A percentile compares a stretch with the other conserved stretches of the same genome.
phyloP scores from a whole-genome alignment of 108 stramenopile genomes.

The Stephanodiscus triporus region DNA sequence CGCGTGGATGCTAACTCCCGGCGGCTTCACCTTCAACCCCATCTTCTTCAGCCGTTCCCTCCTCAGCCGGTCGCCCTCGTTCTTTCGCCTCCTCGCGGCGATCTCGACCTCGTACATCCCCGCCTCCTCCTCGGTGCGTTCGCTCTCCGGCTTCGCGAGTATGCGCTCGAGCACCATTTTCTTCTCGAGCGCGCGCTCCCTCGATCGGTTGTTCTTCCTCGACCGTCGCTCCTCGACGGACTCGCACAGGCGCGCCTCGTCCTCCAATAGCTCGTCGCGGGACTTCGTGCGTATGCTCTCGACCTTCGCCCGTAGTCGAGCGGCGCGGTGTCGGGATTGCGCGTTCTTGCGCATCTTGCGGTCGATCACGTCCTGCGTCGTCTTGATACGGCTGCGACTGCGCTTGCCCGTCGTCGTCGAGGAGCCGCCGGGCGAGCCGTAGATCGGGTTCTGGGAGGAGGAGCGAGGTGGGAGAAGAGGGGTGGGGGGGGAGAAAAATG shows the following conservation, averaged over 20 bases:
- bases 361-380: conserved; percentile 60
- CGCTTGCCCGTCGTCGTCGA: no score
- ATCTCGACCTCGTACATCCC: conserved; percentile 60
- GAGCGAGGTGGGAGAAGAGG: no score
- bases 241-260: conserved; percentile 57
- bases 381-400: conserved; percentile 20
- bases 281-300: conserved; percentile 54
- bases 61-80: conserved; percentile 81
- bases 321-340: conserved; percentile 70
- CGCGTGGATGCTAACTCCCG: conserved; percentile 40
- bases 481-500: background rate
- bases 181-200: conserved; percentile 77
- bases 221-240: conserved; percentile 68
- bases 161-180: conserved; percentile 77
- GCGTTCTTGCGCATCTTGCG: conserved; percentile 76
- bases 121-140: conserved; percentile 71
- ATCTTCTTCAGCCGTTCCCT: conserved; percentile 71
- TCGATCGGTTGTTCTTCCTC: conserved; percentile 72
- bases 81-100: conserved; percentile 75
- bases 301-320: conserved; percentile 59
- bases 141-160: conserved; percentile 64
- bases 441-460: conserved; percentile 42
- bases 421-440: conserved; percentile 4
- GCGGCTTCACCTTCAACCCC: conserved; percentile 57
- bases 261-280: conserved; percentile 55